These are phyloP conservation scores for Lipomyces orientalis DNA, from an alignment of 805 yeast genomes.

Conservation along the genomic window DNA sequence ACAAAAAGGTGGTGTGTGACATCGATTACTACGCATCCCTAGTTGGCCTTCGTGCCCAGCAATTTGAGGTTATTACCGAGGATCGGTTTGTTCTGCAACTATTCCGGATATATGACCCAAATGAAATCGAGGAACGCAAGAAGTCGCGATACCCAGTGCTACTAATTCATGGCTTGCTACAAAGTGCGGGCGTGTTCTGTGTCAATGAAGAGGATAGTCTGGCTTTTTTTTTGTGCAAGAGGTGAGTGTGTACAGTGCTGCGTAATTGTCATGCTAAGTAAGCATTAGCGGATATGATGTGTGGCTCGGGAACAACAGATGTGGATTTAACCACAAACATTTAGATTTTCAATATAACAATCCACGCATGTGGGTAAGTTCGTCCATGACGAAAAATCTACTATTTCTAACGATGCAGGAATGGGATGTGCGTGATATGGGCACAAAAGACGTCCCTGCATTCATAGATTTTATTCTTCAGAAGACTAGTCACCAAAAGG, in stretches of 20 bases:
- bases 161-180: constrained; percentile 83
- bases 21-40: constrained; percentile 71
- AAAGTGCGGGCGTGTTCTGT: constrained; percentile 83
- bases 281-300: constrained; percentile 70
- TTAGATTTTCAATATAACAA: constrained; percentile 51
- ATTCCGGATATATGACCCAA: constrained; percentile 64
- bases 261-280: not conserved
- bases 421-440: constrained; percentile 91
- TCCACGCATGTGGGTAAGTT: constrained; percentile 66
- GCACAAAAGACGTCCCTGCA: constrained; percentile 74
- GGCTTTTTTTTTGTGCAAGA: constrained; percentile 59
- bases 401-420: constrained; percentile 45
- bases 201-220: constrained; percentile 82
- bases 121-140: constrained; percentile 44
- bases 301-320: constrained; percentile 90
- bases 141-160: constrained; percentile 64
- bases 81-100: constrained; percentile 81
- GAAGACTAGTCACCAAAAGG: constrained; percentile 45
- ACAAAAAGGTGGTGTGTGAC: constrained; percentile 54
- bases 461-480: constrained; percentile 65
- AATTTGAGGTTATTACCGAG: constrained; percentile 65
- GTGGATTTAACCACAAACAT: constrained; percentile 82
- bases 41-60: constrained; percentile 63
- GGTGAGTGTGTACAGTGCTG: constrained; percentile 10
- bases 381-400: not conserved